Evolutionary conservation across 441 rosid species (phyloP), one percentile per base, ranked within the genome.

Genomic region (Erodium chrysanthum): DNA sequence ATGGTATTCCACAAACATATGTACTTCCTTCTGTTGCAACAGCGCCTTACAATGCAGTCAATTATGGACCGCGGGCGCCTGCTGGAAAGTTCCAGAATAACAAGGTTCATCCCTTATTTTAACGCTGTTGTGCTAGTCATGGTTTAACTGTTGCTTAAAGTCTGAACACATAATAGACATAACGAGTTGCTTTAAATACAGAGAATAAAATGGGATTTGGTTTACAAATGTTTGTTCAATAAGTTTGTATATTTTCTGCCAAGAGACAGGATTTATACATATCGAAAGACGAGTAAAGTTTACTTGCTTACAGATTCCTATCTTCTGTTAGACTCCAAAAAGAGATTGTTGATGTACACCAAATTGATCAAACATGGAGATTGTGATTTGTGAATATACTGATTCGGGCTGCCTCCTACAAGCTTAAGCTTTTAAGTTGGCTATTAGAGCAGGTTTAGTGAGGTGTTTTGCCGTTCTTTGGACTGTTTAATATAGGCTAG

Each of bases 21-120:
- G 85, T 79, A 75, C 84, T 83, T 82, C 88, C 86, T 80, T 88
- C 87, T 89, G 84, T 83, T 83, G 87, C 90, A 78, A 83, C 96
- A 82, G 93, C 80, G 70, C 80, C 86, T 48, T 81, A 85, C 82
- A 88, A 82, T 83, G 70, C 88, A 18, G 77, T 80, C 74, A 80
- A 82, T 83, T 87, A 89, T 72, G 86, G 91, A 76, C 83, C 86
- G 73, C 83, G 86, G 61, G 96, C 92, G 29, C 75, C 72, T 69
- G 97, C 88, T 73, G 91, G 79, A 71, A 94, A 84, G 83, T 88
- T 78, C 79, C 96, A 84, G 73, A 87, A 86, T 81, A 85, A 76
- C 83, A 87, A 91, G 99, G 99, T 94, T 80, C 70, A 61, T 73
- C 68, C 66, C 70, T 59, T 71, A 75, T 68, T 20, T 50, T 52